phyloP scores from a whole-genome alignment of 2,329 filamentous ascomycete species.

The Hirsutella minnesotensis region DNA sequence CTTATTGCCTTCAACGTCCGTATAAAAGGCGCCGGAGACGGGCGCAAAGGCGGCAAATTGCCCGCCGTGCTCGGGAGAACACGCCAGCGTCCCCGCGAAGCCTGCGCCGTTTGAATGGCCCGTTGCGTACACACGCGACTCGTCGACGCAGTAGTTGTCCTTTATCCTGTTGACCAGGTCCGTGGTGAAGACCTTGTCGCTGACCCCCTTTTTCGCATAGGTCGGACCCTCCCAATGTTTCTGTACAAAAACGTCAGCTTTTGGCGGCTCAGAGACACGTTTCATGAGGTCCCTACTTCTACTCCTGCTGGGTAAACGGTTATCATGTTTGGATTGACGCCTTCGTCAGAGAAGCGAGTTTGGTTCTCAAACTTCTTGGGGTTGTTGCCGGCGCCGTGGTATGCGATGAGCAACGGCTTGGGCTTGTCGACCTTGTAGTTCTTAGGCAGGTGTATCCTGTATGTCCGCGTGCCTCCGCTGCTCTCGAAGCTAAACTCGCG shows the following conservation, averaged over 20 bases:
- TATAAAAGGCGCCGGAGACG: constrained; percentile 30
- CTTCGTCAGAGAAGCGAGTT: constrained; percentile 23
- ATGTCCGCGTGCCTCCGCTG: constrained; percentile 7
- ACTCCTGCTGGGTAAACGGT: constrained; percentile 34
- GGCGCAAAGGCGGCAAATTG: constrained; percentile 29
- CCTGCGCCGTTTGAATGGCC: constrained; percentile 34
- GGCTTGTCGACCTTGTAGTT: constrained; percentile 19
- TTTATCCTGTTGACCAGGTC: constrained; percentile 29
- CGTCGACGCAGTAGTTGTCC: constrained; percentile 25
- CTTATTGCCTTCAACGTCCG: constrained; percentile 14
- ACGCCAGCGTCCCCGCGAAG: constrained; percentile 29
- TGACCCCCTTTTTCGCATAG: constrained; percentile 18
- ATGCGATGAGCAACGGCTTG: constrained; percentile 32
- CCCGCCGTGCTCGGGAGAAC: constrained; percentile 20
- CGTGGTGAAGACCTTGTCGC: constrained; percentile 30
- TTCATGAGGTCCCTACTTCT: constrained; percentile 13
- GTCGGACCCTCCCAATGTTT: constrained; percentile 27
- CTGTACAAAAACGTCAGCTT: constrained; percentile 11
- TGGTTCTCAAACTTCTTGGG: constrained; percentile 20
- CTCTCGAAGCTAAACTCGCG: constrained; percentile 12
- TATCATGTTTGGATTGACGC: constrained; percentile 23
- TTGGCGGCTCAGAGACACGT: not conserved
- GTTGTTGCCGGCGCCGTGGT: constrained; percentile 29
- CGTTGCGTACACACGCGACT: constrained; percentile 27
- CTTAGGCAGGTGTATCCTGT: constrained; percentile 11